Evolutionary conservation across 768 basidiomycete species (phyloP).

Genomic region (Pisolithus tinctorius): DNA sequence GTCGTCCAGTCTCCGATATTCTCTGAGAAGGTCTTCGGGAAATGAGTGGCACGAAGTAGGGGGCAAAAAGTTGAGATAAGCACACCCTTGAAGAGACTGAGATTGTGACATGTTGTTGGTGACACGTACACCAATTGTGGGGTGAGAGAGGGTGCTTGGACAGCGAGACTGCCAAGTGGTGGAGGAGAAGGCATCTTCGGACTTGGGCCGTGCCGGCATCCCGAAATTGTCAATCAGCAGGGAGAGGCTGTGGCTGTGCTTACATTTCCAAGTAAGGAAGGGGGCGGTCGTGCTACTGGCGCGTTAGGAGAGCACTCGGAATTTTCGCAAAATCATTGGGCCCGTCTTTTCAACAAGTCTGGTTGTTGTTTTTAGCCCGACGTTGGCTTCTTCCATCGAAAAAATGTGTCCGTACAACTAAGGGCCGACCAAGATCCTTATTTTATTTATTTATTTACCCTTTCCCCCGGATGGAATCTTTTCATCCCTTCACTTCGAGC

Average conservation of each 20-base stretch:
- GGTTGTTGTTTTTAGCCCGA: no score
- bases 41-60: constrained; percentile 9
- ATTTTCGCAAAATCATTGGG: no score
- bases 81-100: constrained; percentile 67
- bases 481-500: no score
- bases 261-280: constrained; percentile 23
- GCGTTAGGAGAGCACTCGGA: background rate
- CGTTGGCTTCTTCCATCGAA: no score
- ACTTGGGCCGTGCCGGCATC: constrained; percentile 17
- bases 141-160: constrained; percentile 55
- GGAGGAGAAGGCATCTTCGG: constrained; percentile 39
- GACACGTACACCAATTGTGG: constrained; percentile 67
- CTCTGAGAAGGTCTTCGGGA: constrained; percentile 64
- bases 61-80: background rate
- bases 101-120: constrained; percentile 65
- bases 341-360: no score
- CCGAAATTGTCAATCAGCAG: constrained; percentile 20
- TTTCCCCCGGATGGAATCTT: no score
- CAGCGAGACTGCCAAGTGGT: constrained; percentile 57
- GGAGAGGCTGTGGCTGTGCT: constrained; percentile 11
- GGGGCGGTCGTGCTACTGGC: constrained; percentile 14
- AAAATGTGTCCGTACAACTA: no score
- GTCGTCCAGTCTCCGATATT: constrained; percentile 79
- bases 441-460: no score
- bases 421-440: no score